Evolutionary conservation across 176 grass and related monocot genomes (phyloP).

Genomic region (Zea mays): Zm-B73-REFERENCE-NAM-5.0 NC_050102.1:155289001-155289500

Average conservation of each 20-base stretch:
- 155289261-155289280: conserved; percentile 2
- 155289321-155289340: neutral
- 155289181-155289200: neutral
- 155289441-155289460: neutral
- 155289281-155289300: conserved; percentile 26
- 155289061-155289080: too few relatives aligned
- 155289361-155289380: neutral
- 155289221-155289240: neutral
- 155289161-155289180: conserved; percentile 30
- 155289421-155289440: conserved; percentile 34
- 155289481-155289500: too few relatives aligned
- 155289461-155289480: too few relatives aligned
- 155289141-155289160: too few relatives aligned
- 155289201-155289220: neutral
- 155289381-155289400: neutral
- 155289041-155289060: too few relatives aligned
- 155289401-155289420: neutral
- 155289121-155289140: too few relatives aligned
- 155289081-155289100: too few relatives aligned
- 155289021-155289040: too few relatives aligned
- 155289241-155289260: conserved; percentile 1
- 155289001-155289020: too few relatives aligned
- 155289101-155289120: too few relatives aligned
- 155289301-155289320: conserved; percentile 34
- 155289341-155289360: neutral